Evolutionary conservation across 768 basidiomycete species (phyloP), one percentile per base, ranked within the genome.

Genomic region (Pisolithus marmoratus): DNA sequence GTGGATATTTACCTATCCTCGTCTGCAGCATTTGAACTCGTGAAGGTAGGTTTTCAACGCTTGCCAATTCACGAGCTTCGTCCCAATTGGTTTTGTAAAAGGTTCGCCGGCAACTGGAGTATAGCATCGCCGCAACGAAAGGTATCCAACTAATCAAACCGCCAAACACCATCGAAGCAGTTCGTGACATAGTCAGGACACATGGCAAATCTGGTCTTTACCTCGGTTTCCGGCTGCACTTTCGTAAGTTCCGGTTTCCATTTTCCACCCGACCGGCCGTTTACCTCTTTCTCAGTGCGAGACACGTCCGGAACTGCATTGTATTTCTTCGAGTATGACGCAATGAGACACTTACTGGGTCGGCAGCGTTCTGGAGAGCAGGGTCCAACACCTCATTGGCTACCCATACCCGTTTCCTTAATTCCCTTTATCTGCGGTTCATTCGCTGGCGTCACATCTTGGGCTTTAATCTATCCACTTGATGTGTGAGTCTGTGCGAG

Each of bases 241-340:
- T 90, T 62, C 62, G 90, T 89, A 50, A 58, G 84, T 67, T 7
- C 48, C n/a, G 43, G 19, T 49, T 38, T 38, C 36, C 31, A 40
- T n/a, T 50, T 15, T 17, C 27, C 22, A 11, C 43, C 37, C 38
- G 22, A 4, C 37, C 37, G 22, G 3, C 55, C 19, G 5, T 44
- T 55, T 53, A 48, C 52, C 46, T 50, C 17, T 49, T 9, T 47
- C 55, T 34, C 60, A 92, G 89, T 92, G 48, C 85, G 94, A 52
- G 94, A 97, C 67, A 94, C 91, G 24, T 68, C 80, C 43, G 94
- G 93, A 45, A 95, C 94, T 12, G 87, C 86, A 5, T 73, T 96
- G 19, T 97, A 97, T 66, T 97, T 97, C 67, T 78, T 91, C 34
- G 92, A 94, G 64, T 96, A 97, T 64, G 94, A 97, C 63, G 85